A percentile compares a stretch with the other conserved stretches of the same genome.
Conservation (phyloP, 179 eudicot genomes). For the Heliamphora pulchella region DNA sequence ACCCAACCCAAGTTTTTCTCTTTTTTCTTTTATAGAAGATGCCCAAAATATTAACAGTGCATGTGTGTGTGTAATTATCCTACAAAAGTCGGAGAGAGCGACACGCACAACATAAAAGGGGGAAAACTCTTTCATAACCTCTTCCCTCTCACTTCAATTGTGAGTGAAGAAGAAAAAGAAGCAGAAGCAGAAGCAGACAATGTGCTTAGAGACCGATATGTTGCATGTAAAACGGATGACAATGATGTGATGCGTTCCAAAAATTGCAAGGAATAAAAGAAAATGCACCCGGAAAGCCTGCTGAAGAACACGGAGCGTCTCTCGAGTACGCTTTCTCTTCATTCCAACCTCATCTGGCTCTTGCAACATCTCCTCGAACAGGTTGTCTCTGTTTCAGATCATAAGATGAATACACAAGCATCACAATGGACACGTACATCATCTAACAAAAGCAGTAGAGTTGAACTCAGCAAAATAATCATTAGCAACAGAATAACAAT, state of each 20-base stretch:
- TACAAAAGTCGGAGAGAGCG: no score
- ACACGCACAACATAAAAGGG: neutral
- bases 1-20: no score
- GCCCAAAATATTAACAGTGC: no score
- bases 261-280: constrained; percentile 9
- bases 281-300: constrained; percentile 75
- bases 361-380: constrained; percentile 83
- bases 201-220: neutral
- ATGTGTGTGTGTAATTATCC: no score
- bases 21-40: no score
- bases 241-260: neutral
- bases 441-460: neutral
- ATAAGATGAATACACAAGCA: constrained; percentile 16
- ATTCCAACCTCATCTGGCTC: constrained; percentile 74
- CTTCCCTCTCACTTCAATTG: no score
- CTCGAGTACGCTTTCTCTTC: constrained; percentile 71
- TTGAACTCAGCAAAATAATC: neutral
- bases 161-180: neutral
- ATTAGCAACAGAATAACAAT: neutral
- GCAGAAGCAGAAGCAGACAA: neutral
- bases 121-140: no score
- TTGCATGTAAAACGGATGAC: neutral
- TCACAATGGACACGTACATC: neutral
- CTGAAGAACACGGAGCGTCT: constrained; percentile 57
- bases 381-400: constrained; percentile 52